Percentiles rank a stretch among this genome's conserved stretches.
Evolutionary conservation across 2,329 filamentous ascomycete genomes (phyloP).

Genomic region (Knufia fluminis): DNA sequence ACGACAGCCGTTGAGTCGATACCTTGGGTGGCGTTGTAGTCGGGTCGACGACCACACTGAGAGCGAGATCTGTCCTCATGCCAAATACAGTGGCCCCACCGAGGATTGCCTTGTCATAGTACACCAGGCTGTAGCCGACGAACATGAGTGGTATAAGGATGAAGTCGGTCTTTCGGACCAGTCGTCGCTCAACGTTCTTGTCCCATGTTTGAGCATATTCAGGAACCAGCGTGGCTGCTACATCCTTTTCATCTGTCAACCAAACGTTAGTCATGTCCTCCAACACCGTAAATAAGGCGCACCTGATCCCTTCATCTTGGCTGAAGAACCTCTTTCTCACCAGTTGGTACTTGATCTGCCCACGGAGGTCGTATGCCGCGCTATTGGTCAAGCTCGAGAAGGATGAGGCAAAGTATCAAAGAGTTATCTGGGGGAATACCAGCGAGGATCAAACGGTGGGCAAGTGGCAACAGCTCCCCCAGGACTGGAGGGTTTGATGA

Average conservation of each 20-base stretch:
- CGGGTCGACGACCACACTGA: slow-evolving; percentile 44
- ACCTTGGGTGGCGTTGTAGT: slow-evolving; percentile 45
- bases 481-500: too few relatives aligned
- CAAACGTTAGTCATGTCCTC: not conserved
- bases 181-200: slow-evolving; percentile 44
- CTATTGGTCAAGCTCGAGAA: too few relatives aligned
- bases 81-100: slow-evolving; percentile 65
- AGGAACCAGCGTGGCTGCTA: slow-evolving; percentile 51
- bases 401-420: too few relatives aligned
- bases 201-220: slow-evolving; percentile 48
- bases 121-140: slow-evolving; percentile 56
- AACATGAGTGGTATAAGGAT: slow-evolving; percentile 62
- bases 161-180: slow-evolving; percentile 57
- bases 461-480: too few relatives aligned
- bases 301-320: not conserved
- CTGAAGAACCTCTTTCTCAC: not conserved
- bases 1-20: slow-evolving; percentile 60
- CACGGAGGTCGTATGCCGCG: too few relatives aligned
- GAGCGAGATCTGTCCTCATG: slow-evolving; percentile 59
- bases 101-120: slow-evolving; percentile 67
- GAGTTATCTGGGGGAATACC: too few relatives aligned
- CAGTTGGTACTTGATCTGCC: too few relatives aligned
- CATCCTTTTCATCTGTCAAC: slow-evolving; percentile 30
- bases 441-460: too few relatives aligned
- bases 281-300: not conserved